Evolutionary conservation across 2,329 filamentous ascomycete species (phyloP), one percentile per base, ranked within the genome.

Genomic region (Incumbomyces delicatus): DNA sequence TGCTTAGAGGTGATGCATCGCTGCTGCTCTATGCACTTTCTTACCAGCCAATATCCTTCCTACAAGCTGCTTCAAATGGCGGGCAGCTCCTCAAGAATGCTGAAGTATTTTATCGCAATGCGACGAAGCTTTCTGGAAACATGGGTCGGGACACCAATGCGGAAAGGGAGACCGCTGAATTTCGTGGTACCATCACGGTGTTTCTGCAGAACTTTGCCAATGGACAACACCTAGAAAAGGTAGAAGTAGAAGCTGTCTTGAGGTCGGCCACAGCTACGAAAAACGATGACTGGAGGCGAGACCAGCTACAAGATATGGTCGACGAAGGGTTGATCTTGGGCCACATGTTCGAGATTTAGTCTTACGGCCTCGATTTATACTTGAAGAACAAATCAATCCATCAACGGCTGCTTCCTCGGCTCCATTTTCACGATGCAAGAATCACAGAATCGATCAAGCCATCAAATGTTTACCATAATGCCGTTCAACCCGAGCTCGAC

Each of bases 71-170:
- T 20, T 67, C 68, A 40, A 72, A 74, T 55, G 64, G 61, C 3
- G 53, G 62, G 5, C 72, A 68, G 2, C 61, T 80, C 11, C 57
- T 76, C 32, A 70, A 69, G 46, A 80, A 80, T 53, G 75, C 77
- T 1, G 70, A 73, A 50, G 76, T 71, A 4, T 80, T 76, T 55
- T 80, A 77, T 54, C 69, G 73, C 16, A 76, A 76, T 33, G 75
- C 74, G 11, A 64, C 46, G 32, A 56, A 53, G 43, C 50, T 57
- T 50, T 55, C 50, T 58, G 22, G 12, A 7, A 31, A 18, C 22
- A 20, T 38, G 4, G 42, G 18, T 13, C 61, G 55, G 61, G 61
- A 49, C 56, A 53, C 44, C n/a, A 45, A 51, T 18, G 44, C 51
- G 20, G 53, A 50, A 40, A 48, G 42, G 13, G 33, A 46, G n/a